A percentile compares a stretch with the other conserved stretches of the same genome.
These are phyloP conservation scores for Pythium folliculosum DNA, from an alignment of 352 stramenopile species.

Conservation along the genomic window DNA sequence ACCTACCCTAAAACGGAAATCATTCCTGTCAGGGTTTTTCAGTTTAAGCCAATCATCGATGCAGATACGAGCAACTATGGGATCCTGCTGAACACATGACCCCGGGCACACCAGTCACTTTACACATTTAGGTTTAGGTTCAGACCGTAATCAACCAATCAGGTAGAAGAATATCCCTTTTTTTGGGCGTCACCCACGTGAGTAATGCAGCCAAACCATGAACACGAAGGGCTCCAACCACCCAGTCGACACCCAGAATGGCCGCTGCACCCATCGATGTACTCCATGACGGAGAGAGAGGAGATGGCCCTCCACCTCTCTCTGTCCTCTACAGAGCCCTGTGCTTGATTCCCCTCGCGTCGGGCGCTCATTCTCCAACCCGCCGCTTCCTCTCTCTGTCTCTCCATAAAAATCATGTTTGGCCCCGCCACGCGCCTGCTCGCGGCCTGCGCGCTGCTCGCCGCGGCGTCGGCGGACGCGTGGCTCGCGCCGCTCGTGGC, in stretches of 20 bases:
- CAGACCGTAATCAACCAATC: constrained; percentile 3
- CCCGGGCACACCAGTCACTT: too few relatives aligned
- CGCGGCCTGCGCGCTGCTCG: constrained; percentile 4
- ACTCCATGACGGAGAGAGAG: too few relatives aligned
- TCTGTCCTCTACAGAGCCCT: background rate
- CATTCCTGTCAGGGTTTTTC: background rate
- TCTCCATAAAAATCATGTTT: constrained; percentile 6
- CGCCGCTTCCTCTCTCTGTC: constrained; percentile 3
- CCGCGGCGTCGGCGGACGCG: constrained; percentile 19
- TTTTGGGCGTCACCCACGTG: background rate
- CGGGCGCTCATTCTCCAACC: constrained; percentile 5
- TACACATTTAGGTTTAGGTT: background rate
- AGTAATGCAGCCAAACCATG: constrained; percentile 4
- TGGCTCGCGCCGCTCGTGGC: constrained; percentile 52
- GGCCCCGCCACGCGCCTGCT: constrained; percentile 5
- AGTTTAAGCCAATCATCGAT: background rate
- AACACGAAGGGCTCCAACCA: background rate
- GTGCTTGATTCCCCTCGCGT: background rate
- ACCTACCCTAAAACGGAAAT: background rate
- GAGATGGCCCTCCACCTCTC: constrained; percentile 5
- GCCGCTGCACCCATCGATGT: background rate
- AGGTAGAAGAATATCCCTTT: background rate
- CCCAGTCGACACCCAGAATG: constrained; percentile 5
- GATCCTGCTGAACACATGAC: background rate
- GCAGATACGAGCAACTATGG: background rate